Base-by-base conservation (phyloP, 1,139 yeast species). In the Yamadazyma jaroonii region DNA sequence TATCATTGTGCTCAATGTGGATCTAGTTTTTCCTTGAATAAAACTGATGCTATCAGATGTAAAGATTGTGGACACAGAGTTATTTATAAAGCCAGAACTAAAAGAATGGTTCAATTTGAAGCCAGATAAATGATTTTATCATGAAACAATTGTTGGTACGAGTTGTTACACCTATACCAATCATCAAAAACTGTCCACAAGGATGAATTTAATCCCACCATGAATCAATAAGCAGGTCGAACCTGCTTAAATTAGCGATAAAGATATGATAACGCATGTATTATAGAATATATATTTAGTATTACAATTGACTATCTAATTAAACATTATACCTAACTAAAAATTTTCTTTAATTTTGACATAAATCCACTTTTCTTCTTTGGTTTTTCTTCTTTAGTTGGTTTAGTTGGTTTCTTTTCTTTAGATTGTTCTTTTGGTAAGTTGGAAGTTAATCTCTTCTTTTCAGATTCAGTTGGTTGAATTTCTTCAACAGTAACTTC, bases 41-140 rank as follows among this genome's bases (percentile, higher is more conserved):
- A 92, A 67, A 88, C 87, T 52, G 98, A 92, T 62, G 96, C 97
- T 37, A 96, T 92, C 48, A 86, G 98, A 71, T 92, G 98, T 71
- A 90, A 90, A 66, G 96, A 90, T 55, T 92, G 98, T 65, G 98
- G 98, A 44, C 98, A 92, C 67, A 84, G 98, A 67, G 97, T 92
- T 46, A 73, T 92, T 49, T 88, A 92, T 72, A 92, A 92, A 72
- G 96, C 96, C 48, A 83, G 98, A 72, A 90, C 97, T 34, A 85
- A 90, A 72, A 80, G 97, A 69, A 88, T 90, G 95, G 94, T 80
- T 48, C 79, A 71, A 56, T 74, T 67, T 47, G 76, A 70, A 54
- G 77, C 77, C 30, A 70, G 77, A 52, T 72, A 61, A 46, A 13
- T 21, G 27, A 25, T n/a, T n/a, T n/a, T n/a, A n/a, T n/a, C n/a